phyloP scores from a whole-genome alignment of 129 eudicot species.

The Artemisia argyi region DNA sequence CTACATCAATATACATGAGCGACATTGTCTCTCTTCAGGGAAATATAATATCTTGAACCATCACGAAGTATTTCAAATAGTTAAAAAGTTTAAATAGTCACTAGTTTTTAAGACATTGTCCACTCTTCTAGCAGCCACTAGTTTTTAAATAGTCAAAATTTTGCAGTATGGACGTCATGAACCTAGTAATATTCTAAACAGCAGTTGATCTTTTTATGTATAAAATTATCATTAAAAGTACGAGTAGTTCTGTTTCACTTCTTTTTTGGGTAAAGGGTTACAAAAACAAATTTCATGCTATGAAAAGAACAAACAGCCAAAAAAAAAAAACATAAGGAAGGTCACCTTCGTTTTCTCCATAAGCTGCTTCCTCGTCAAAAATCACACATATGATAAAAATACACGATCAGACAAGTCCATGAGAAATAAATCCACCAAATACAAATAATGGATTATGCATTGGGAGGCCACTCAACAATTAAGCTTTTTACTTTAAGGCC shows the following conservation, averaged over 20 bases:
- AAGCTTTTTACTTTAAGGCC: no score
- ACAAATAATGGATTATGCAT: neutral
- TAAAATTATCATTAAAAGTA: no score
- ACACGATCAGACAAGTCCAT: slow-evolving; percentile 30
- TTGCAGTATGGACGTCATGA: no score
- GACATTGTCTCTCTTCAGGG: slow-evolving; percentile 7
- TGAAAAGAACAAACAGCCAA: neutral
- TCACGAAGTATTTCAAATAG: neutral
- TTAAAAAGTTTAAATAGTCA: no score
- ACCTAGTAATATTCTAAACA: no score
- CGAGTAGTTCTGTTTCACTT: no score
- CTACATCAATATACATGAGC: neutral
- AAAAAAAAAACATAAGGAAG: neutral
- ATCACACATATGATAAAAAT: slow-evolving; percentile 24
- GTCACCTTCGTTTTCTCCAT: slow-evolving; percentile 71
- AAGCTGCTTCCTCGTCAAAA: slow-evolving; percentile 50
- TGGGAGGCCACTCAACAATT: no score
- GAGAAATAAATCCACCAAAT: slow-evolving; percentile 10
- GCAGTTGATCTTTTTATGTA: no score
- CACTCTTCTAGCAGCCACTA: no score
- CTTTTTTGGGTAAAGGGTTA: no score
- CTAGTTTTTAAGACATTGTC: no score
- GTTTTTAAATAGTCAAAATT: no score
- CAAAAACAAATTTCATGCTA: neutral
- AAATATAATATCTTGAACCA: slow-evolving; percentile 2